phyloP scores from a whole-genome alignment of 2,329 filamentous ascomycete species.

The Knufia petricola region DNA sequence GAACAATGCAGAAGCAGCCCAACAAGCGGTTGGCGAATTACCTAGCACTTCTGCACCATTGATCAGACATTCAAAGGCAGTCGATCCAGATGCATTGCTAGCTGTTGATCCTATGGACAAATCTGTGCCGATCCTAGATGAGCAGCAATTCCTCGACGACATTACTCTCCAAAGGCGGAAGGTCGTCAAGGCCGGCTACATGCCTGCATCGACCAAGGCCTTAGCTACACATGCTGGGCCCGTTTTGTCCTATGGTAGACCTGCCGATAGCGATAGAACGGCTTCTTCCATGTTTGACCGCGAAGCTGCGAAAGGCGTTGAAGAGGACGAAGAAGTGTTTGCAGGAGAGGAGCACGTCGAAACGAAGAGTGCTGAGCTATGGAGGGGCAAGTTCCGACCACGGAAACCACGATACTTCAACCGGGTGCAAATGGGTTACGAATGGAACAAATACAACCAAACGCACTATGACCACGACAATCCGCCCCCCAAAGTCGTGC shows the following conservation, averaged over 20 bases:
- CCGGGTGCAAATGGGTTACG: slow-evolving; percentile 95
- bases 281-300: slow-evolving; percentile 67
- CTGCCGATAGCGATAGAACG: slow-evolving; percentile 61
- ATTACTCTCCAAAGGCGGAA: slow-evolving; percentile 50
- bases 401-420: slow-evolving; percentile 97
- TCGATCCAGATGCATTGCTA: slow-evolving; percentile 58
- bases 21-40: slow-evolving; percentile 20
- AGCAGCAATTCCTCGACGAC: slow-evolving; percentile 44
- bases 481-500: slow-evolving; percentile 92
- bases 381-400: slow-evolving; percentile 76
- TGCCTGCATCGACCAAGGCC: slow-evolving; percentile 40
- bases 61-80: slow-evolving; percentile 33
- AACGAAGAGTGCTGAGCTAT: slow-evolving; percentile 36
- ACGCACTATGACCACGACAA: slow-evolving; percentile 99
- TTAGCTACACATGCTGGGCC: slow-evolving; percentile 24
- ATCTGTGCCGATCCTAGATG: slow-evolving; percentile 46
- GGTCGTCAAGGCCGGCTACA: slow-evolving; percentile 55
- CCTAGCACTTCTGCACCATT: slow-evolving; percentile 12
- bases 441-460: slow-evolving; percentile 99
- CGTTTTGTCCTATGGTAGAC: not conserved
- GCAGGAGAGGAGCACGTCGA: slow-evolving; percentile 74
- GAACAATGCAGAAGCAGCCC: slow-evolving; percentile 59
- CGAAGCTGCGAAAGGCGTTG: slow-evolving; percentile 81
- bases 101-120: slow-evolving; percentile 58
- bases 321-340: slow-evolving; percentile 94